Evolutionary conservation across 1,284 basidiomycete species (phyloP), one percentile per base, ranked within the genome.

Genomic region (Sporisorium reilianum): DNA sequence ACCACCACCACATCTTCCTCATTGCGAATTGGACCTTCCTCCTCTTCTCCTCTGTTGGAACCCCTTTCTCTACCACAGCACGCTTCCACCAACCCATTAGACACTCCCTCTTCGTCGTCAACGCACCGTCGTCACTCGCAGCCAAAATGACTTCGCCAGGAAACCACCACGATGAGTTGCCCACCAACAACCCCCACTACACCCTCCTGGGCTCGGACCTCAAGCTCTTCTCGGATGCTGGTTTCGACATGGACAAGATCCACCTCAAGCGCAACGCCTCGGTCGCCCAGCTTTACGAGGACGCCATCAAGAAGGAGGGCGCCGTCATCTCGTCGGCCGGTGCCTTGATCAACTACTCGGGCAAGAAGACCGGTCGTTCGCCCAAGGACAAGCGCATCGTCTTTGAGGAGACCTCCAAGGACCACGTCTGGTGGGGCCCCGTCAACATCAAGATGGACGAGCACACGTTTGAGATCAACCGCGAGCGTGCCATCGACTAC

Each of bases 351-450:
- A 99, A 99, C 90, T 99, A 98, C 85, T 97, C 95, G 18, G 96
- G 96, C 49, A 99, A 98, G 89, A 99, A 99, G 89, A 99, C 97
- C 3, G 97, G 97, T 71, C 91, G 97, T 61, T 93, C 91, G 81
- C 96, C 97, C 73, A 99, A 99, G 87, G 97, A 99, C 90, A 99
- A 99, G 90, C 94, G 97, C 81, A 98, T 99, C 82, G 97, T 99
- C 85, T 98, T 90, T 86, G 96, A 99, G 86, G 96, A 99, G 84
- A 93, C 93, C 62, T 93, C 91, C 87, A 97, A 95, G 87, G 95
- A 98, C 85, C 91, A 98, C 78, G 92, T 99, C 86, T 99, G 97
- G 96, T 99, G 97, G 97, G 96, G 97, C 48, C 93, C 94, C 57
- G 95, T 99, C 82, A 99, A 99, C 89, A 99, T 99, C 88, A 97